phyloP scores from a whole-genome alignment of 2,329 filamentous ascomycete species.

The Bretziella fagacearum region DNA sequence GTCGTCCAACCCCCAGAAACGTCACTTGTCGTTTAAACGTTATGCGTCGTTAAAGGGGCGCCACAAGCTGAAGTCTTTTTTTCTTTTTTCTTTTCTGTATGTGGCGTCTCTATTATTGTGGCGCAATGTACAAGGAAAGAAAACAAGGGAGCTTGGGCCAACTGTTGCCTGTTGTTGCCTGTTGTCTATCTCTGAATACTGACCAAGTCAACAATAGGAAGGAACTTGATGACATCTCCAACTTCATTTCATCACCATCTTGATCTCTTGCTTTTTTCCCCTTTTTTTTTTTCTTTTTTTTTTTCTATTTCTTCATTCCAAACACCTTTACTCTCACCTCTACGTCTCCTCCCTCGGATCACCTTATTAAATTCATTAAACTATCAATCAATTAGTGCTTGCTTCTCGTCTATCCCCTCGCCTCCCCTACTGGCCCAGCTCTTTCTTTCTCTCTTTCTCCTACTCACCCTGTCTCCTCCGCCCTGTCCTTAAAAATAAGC shows the following conservation, averaged over 20 bases:
- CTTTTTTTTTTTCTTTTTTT: too few species aligned
- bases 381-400: neutral
- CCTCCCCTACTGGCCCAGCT: neutral
- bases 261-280: too few species aligned
- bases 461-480: too few species aligned
- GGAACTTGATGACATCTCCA: neutral
- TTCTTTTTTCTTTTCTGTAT: neutral
- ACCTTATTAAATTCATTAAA: too few species aligned
- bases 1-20: neutral
- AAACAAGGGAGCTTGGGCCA: constrained; percentile 1
- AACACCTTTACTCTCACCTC: too few species aligned
- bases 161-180: constrained; percentile 2
- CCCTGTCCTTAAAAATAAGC: too few species aligned
- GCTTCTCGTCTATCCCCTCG: neutral
- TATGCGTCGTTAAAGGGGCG: too few species aligned
- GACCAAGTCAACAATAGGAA: neutral
- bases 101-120: constrained; percentile 3
- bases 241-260: neutral
- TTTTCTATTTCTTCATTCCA: too few species aligned
- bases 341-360: too few species aligned
- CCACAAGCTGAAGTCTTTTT: too few species aligned
- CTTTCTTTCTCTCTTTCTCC: too few species aligned
- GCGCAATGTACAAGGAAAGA: neutral
- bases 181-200: neutral
- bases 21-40: too few species aligned